Evolutionary conservation across 2,329 filamentous ascomycete species (phyloP), one percentile per base, ranked within the genome.

Genomic region (Paraphaeosphaeria sporulosa): DNA sequence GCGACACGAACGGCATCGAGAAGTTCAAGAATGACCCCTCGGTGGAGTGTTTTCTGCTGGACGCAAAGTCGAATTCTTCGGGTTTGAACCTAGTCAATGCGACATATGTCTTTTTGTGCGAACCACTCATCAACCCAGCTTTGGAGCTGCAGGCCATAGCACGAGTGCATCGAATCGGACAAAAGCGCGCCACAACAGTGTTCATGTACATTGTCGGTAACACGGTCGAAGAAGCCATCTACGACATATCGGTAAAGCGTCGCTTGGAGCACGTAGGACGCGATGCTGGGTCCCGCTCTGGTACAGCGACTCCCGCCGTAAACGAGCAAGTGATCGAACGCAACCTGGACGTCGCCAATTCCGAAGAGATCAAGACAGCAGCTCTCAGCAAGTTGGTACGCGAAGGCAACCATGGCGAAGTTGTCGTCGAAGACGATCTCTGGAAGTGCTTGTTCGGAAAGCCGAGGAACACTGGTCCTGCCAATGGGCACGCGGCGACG

Each of bases 111-210:
- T 96, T 98, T 72, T 85, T 99, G 4, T 97, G 93, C 75, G 95
- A 99, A 74, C 95, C 95, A 2, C 82, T 98, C 3, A 88, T 98
- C 68, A 97, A 98, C 73, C 94, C 94, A 0, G 93, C 94, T 0
- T 87, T 99, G 17, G 95, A 98, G 77, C 84, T 98, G 10, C 95
- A 99, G 77, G 94, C 94, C 15, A 96, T 98, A 71, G 94, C 94
- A 0, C 90, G 95, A 58, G 94, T 99, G 1, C 93, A 99, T 74
- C 88, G 95, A 38, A 99, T 99, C 64, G 95, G 95, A 0, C 95
- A 98, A 78, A 85, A 89, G 64, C 88, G 91, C 54, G 86, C 91
- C 65, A 99, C 95, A 0, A 97, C 92, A 0, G 93, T 98, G 1
- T 98, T 94, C 91, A 90, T 97, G 77, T 98, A 98, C 75, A 85